phyloP scores from a whole-genome alignment of 306 rosid genomes.

The Lathyrus oleraceus region DNA sequence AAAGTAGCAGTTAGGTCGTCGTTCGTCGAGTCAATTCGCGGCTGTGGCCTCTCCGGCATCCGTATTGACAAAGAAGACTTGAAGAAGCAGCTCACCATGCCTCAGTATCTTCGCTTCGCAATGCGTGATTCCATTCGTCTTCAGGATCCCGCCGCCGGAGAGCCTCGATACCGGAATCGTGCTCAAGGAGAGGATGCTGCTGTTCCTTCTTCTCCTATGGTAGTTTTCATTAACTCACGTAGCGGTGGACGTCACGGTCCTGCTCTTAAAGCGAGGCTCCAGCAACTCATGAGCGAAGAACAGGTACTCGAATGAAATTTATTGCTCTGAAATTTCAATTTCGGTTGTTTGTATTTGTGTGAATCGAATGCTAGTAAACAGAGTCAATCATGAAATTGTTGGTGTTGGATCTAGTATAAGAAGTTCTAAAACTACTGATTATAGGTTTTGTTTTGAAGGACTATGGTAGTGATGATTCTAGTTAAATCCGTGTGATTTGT shows the following conservation, averaged over 20 bases:
- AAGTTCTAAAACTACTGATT: neutral
- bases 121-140: constrained; percentile 82
- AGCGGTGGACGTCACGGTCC: constrained; percentile 96
- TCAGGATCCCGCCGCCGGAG: constrained; percentile 67
- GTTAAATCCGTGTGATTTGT: constrained; percentile 1
- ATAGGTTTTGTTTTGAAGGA: constrained; percentile 7
- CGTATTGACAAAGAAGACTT: constrained; percentile 80
- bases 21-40: constrained; percentile 63
- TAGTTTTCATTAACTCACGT: constrained; percentile 71
- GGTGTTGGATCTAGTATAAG: constrained; percentile 17
- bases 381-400: constrained; percentile 3
- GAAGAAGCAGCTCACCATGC: constrained; percentile 68
- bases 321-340: neutral
- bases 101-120: constrained; percentile 77
- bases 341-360: neutral
- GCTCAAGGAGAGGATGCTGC: constrained; percentile 28
- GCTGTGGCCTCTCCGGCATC: constrained; percentile 67
- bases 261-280: constrained; percentile 76
- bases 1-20: constrained; percentile 57
- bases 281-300: constrained; percentile 76
- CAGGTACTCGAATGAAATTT: constrained; percentile 49
- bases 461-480: constrained; percentile 6
- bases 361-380: neutral
- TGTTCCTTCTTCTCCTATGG: constrained; percentile 67
- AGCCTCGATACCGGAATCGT: constrained; percentile 42